A percentile compares a stretch with the other conserved stretches of the same genome.
phyloP scores from a whole-genome alignment of 2,329 filamentous ascomycete genomes.

The Ophiostoma quercus region DNA sequence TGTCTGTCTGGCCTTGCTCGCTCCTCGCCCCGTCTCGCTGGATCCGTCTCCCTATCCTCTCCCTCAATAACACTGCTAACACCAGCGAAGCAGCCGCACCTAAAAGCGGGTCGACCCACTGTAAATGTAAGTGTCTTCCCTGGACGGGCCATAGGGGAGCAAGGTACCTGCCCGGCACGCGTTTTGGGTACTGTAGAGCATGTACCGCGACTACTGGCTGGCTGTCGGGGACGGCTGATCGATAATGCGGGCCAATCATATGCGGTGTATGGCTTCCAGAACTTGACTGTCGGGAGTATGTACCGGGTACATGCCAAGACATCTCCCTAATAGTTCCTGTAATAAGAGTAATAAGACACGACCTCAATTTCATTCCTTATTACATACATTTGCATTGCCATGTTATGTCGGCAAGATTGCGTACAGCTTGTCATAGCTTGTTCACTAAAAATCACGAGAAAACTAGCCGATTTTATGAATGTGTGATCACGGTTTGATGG shows the following conservation, averaged over 20 bases:
- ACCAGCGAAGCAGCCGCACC: conserved; percentile 27
- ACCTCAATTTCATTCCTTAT: neutral
- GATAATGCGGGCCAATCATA: conserved; percentile 27
- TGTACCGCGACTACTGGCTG: conserved; percentile 7
- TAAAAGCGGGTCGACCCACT: conserved; percentile 19
- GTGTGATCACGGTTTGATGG: neutral
- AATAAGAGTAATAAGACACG: conserved; percentile 5
- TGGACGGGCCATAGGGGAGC: neutral
- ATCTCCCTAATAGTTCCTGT: neutral
- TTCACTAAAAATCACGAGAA: neutral
- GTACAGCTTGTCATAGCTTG: neutral
- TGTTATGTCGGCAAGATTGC: neutral
- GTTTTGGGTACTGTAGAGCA: neutral
- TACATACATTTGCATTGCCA: neutral
- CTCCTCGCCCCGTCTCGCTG: conserved; percentile 3
- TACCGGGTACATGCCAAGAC: conserved; percentile 24
- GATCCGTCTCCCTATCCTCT: conserved; percentile 15
- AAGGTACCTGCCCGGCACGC: conserved; percentile 7
- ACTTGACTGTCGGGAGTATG: neutral
- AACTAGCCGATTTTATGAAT: neutral
- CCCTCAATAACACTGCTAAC: conserved; percentile 28
- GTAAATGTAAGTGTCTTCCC: conserved; percentile 20
- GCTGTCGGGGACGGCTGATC: conserved; percentile 24
- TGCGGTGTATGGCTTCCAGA: conserved; percentile 14
- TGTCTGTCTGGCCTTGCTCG: neutral